These are phyloP conservation scores for Fagus crenata DNA, from an alignment of 306 rosid species.

Conservation along the genomic window DNA sequence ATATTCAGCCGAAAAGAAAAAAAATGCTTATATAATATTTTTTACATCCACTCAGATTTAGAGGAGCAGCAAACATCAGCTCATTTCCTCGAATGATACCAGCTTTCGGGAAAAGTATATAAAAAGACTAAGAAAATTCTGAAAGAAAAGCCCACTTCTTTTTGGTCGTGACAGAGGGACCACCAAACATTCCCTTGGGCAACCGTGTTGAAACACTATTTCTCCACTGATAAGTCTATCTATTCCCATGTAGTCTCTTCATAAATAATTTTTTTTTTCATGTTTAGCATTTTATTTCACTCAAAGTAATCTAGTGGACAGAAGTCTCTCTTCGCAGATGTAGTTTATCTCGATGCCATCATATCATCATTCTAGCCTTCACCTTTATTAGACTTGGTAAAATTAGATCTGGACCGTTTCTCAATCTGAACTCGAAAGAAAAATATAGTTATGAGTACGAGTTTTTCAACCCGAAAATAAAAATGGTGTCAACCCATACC, in stretches of 20 bases:
- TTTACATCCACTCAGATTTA: constrained; percentile 41
- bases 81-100: constrained; percentile 39
- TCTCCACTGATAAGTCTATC: constrained; percentile 45
- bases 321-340: too few species aligned
- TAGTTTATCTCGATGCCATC: too few species aligned
- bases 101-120: constrained; percentile 27
- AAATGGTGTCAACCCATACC: too few species aligned
- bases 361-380: too few species aligned
- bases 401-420: too few species aligned
- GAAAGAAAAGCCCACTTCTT: constrained; percentile 22
- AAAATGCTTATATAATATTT: constrained; percentile 56
- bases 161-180: constrained; percentile 46
- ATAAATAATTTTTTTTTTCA: neutral
- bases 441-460: too few species aligned
- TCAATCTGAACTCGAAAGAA: too few species aligned
- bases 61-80: constrained; percentile 21
- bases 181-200: constrained; percentile 54
- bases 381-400: too few species aligned
- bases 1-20: too few species aligned
- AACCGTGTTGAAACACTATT: constrained; percentile 40
- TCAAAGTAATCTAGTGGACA: too few species aligned
- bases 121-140: constrained; percentile 34
- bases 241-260: constrained; percentile 36
- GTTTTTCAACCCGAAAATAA: too few species aligned
- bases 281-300: neutral